phyloP scores from a whole-genome alignment of 345 rosid species.

The Microthlaspi erraticum region DNA sequence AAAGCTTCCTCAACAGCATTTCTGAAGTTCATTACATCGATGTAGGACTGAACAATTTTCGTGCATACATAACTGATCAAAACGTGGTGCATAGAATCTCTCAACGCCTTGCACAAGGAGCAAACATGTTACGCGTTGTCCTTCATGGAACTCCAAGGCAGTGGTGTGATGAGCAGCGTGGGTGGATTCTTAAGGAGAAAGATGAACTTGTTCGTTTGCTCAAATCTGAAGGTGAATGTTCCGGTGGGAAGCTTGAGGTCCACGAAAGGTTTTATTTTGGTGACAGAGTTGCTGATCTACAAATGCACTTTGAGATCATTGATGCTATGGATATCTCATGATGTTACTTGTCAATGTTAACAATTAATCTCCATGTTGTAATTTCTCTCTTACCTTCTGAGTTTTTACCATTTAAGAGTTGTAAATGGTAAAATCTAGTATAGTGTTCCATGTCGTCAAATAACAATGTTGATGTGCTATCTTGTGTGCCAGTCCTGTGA shows the following conservation, averaged over 20 bases:
- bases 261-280: constrained; percentile 67
- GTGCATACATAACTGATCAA: constrained; percentile 72
- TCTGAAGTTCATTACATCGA: constrained; percentile 76
- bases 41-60: constrained; percentile 74
- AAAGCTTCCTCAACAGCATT: constrained; percentile 63
- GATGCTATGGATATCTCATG: constrained; percentile 65
- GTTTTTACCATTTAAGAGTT: too few relatives aligned
- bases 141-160: constrained; percentile 96
- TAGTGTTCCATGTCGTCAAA: too few relatives aligned
- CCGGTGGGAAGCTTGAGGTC: constrained; percentile 57
- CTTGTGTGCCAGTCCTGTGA: too few relatives aligned
- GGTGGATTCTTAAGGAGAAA: constrained; percentile 66
- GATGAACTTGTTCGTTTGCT: constrained; percentile 60
- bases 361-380: background rate
- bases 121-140: constrained; percentile 49
- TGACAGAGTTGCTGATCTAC: constrained; percentile 61
- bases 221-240: constrained; percentile 49
- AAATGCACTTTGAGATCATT: constrained; percentile 87
- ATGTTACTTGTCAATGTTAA: background rate
- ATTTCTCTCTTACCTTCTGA: background rate
- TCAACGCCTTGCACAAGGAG: constrained; percentile 44
- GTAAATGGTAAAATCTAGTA: too few relatives aligned
- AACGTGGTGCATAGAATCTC: constrained; percentile 57
- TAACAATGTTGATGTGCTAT: too few relatives aligned
- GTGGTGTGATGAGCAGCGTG: constrained; percentile 71